Base-by-base conservation (phyloP, 805 yeast species). In the Ogataea kodamae region DNA sequence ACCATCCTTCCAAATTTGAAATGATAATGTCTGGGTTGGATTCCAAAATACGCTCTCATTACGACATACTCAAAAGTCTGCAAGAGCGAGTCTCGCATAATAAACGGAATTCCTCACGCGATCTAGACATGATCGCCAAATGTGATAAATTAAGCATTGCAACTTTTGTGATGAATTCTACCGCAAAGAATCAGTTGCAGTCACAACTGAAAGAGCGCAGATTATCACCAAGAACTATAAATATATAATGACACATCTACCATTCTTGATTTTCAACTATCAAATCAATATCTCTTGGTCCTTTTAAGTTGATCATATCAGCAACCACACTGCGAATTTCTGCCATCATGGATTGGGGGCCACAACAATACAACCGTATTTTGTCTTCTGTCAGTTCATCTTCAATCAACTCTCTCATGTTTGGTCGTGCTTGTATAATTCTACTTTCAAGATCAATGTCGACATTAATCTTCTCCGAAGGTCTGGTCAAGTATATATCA, bases 1-100 rank as follows among this genome's bases (percentile, higher is more conserved):
- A 46, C 5, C 45, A 47, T 24, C 58, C 62, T 16, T 25, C 37
- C 9, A 47, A 46, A 8, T 45, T 68, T 22, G 49, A 50, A n/a
- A 33, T 37, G 9, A 27, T 62, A 14, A 30, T 65, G 5, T 43
- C 53, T 5, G 45, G 45, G 10, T 33, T 61, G 13, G 60, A 59
- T 30, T 28, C 48, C 13, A 46, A 45, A 33, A 26, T 54, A 11
- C 45, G 50, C 22, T 12, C 25, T 2, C 45, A 45, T 17, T 30
- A 42, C 18, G 49, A 47, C 23, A 25, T 25, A 3, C 13, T 54
- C 9, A 42, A 39, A 32, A 36, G 38, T 9, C 30, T 57, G 9
- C 44, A 50, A 21, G 27, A 23, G 3, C 50, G 25, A 21, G 10
- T 22, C 16, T 17, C 7, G 10, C 20, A 18, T 26, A 12, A 11